phyloP scores from a whole-genome alignment of 2,329 filamentous ascomycete genomes.

The Trichoderma brevicompactum region DNA sequence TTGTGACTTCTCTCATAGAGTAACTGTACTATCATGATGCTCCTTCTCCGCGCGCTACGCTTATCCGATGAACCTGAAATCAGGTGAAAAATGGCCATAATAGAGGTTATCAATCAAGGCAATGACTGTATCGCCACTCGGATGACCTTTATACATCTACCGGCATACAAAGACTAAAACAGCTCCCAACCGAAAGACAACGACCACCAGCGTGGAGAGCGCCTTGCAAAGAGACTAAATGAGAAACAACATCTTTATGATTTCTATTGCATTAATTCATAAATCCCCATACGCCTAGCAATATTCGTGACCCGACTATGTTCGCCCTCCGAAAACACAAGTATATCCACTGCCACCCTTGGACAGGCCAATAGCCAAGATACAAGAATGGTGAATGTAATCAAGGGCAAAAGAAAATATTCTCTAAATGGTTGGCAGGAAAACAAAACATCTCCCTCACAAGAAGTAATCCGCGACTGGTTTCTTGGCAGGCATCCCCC shows the following conservation, averaged over 20 bases:
- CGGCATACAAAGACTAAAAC: too few relatives aligned
- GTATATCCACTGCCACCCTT: neutral
- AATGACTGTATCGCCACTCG: too few relatives aligned
- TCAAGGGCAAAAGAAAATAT: neutral
- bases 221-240: neutral
- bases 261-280: neutral
- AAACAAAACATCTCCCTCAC: constrained; percentile 38
- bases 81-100: too few relatives aligned
- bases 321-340: constrained; percentile 6
- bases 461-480: constrained; percentile 97
- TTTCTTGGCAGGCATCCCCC: constrained; percentile 99
- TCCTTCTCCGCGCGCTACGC: too few relatives aligned
- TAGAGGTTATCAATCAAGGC: too few relatives aligned
- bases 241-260: neutral
- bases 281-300: constrained; percentile 1
- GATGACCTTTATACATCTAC: too few relatives aligned
- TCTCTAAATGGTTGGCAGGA: neutral
- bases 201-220: too few relatives aligned
- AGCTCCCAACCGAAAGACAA: too few relatives aligned
- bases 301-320: constrained; percentile 3
- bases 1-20: too few relatives aligned
- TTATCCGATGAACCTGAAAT: too few relatives aligned
- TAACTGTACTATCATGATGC: too few relatives aligned
- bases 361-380: neutral
- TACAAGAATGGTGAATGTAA: neutral